These are phyloP conservation scores for Metschnikowia dekortorum DNA, from an alignment of 805 yeast genomes.

Conservation along the genomic window DNA sequence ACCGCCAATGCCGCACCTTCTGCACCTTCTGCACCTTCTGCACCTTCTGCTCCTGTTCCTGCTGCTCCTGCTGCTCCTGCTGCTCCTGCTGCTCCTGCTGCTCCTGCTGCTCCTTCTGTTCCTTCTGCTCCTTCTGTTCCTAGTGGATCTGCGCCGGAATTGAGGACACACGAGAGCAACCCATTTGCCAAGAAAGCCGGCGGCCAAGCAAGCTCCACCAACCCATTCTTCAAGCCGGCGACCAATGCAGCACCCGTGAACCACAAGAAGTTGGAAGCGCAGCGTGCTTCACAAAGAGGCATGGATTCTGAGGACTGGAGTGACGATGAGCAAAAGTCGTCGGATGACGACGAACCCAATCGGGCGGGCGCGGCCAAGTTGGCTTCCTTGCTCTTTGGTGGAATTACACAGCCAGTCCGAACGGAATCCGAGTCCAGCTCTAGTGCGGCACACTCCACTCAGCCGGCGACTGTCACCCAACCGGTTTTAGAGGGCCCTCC, in stretches of 20 bases:
- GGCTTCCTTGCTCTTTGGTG: conserved; percentile 51
- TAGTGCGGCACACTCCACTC: neutral
- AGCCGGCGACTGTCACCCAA: too few species aligned
- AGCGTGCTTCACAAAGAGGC: conserved; percentile 69
- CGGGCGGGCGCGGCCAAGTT: conserved; percentile 53
- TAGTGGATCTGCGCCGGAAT: neutral
- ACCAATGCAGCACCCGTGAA: conserved; percentile 38
- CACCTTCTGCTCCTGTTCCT: neutral
- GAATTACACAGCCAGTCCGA: conserved; percentile 37
- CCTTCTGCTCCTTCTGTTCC: neutral
- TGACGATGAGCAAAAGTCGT: conserved; percentile 39
- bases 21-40: neutral
- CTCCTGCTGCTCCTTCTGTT: neutral
- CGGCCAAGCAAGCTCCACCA: conserved; percentile 23
- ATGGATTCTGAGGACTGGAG: conserved; percentile 44
- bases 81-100: neutral
- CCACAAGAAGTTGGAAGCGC: conserved; percentile 58
- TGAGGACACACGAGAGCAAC: conserved; percentile 28
- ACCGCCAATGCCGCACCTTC: neutral
- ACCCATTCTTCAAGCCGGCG: conserved; percentile 58
- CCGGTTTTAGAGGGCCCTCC: neutral
- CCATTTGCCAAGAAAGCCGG: conserved; percentile 43
- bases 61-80: neutral
- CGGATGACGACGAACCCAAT: conserved; percentile 47
- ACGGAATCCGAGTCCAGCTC: neutral